A percentile compares a stretch with the other conserved stretches of the same genome.
Evolutionary conservation across 257 asterid genomes (phyloP).

Genomic region (Solanum pimpinellifolium): DNA sequence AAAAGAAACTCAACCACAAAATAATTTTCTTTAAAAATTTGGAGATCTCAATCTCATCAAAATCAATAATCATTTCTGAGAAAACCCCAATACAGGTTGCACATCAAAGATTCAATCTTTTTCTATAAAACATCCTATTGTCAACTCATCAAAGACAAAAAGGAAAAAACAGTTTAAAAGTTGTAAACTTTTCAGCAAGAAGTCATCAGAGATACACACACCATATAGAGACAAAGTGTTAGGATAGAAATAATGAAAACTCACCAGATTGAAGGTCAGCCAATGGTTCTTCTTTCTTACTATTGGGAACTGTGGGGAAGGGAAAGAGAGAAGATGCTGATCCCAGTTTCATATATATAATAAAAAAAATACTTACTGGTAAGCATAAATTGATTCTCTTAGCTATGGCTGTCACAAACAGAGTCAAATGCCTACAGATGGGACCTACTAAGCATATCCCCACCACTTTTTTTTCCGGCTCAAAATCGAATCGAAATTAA

Average conservation of each 20-base stretch:
- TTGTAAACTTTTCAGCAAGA: not conserved
- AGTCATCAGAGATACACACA: not conserved
- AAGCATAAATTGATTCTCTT: not conserved
- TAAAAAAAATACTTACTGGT: not conserved
- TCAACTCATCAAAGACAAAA: not conserved
- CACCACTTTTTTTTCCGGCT: not conserved
- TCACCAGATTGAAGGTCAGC: not conserved
- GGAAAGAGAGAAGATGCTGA: not conserved
- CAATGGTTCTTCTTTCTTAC: not conserved
- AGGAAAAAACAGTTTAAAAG: not conserved
- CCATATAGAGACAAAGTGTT: not conserved
- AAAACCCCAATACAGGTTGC: not conserved
- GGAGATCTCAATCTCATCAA: not conserved
- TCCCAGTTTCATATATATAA: not conserved
- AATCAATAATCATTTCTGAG: not conserved
- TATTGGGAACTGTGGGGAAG: not conserved
- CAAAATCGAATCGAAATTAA: no score
- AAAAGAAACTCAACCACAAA: not conserved
- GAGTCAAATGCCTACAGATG: not conserved
- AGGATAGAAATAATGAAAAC: not conserved
- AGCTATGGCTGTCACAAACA: not conserved
- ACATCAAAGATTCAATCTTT: not conserved
- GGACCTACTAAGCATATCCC: not conserved
- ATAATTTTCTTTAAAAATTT: not conserved
- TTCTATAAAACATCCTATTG: not conserved